These are phyloP conservation scores for Populus davidiana DNA, from an alignment of 345 rosid genomes.

Conservation along the genomic window DNA sequence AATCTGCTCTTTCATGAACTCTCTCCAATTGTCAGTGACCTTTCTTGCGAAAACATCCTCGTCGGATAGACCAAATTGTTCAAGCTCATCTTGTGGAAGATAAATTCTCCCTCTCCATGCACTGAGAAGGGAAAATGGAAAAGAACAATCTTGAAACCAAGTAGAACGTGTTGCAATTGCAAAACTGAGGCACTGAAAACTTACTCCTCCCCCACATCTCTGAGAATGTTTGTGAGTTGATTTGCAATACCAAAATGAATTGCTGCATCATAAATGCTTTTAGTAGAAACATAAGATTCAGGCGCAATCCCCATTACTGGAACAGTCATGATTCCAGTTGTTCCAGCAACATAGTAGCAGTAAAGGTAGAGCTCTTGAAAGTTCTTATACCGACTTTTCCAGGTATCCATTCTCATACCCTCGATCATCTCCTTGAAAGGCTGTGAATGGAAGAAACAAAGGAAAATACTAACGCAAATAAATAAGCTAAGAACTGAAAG, in stretches of 20 bases:
- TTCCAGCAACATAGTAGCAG: slow-evolving; percentile 59
- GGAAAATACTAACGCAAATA: too few species aligned
- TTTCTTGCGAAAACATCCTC: slow-evolving; percentile 44
- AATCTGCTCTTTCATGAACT: slow-evolving; percentile 59
- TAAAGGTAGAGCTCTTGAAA: slow-evolving; percentile 55
- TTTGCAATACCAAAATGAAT: slow-evolving; percentile 54
- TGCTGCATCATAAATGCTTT: slow-evolving; percentile 42
- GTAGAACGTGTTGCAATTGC: neutral
- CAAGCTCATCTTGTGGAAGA: slow-evolving; percentile 61
- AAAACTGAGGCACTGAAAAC: slow-evolving; percentile 10
- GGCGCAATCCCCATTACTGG: slow-evolving; percentile 61
- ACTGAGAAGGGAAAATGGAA: slow-evolving; percentile 14
- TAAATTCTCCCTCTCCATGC: slow-evolving; percentile 55
- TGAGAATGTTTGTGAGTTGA: slow-evolving; percentile 58
- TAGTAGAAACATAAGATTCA: slow-evolving; percentile 33
- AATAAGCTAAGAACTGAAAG: too few species aligned
- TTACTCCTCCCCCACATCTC: slow-evolving; percentile 68
- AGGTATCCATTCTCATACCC: slow-evolving; percentile 61
- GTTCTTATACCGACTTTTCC: slow-evolving; percentile 40
- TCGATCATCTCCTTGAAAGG: slow-evolving; percentile 64
- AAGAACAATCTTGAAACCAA: too few species aligned
- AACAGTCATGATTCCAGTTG: slow-evolving; percentile 55
- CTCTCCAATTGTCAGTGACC: slow-evolving; percentile 50
- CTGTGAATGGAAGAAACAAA: slow-evolving; percentile 17
- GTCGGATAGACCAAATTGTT: slow-evolving; percentile 46